These are phyloP conservation scores for Phytophthora fragariae DNA, from an alignment of 352 stramenopile genomes.

Conservation along the genomic window DNA sequence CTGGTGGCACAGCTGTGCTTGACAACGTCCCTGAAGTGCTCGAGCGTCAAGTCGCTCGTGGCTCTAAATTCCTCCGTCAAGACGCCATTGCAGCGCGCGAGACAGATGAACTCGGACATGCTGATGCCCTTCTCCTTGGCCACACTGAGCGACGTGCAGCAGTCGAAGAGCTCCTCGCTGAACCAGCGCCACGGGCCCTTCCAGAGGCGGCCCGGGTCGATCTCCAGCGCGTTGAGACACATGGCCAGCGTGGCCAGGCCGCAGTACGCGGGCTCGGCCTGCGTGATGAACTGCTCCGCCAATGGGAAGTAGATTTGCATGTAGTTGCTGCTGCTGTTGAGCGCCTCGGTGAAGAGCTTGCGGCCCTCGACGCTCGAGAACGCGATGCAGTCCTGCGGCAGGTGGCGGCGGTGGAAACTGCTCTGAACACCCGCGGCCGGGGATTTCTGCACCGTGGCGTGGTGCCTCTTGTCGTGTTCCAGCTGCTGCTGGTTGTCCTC, in stretches of 20 bases:
- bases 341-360: slow-evolving; percentile 82
- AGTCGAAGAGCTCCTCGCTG: slow-evolving; percentile 86
- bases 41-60: slow-evolving; percentile 59
- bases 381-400: slow-evolving; percentile 79
- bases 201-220: slow-evolving; percentile 80
- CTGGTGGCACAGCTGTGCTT: slow-evolving; percentile 74
- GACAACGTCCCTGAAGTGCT: slow-evolving; percentile 71
- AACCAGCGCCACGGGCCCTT: slow-evolving; percentile 87
- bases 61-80: slow-evolving; percentile 56
- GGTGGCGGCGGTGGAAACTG: slow-evolving; percentile 85
- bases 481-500: slow-evolving; percentile 20
- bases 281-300: slow-evolving; percentile 90
- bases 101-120: slow-evolving; percentile 72
- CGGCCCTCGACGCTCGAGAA: slow-evolving; percentile 85
- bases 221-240: slow-evolving; percentile 79
- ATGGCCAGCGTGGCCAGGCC: slow-evolving; percentile 87
- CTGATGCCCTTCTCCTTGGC: slow-evolving; percentile 81
- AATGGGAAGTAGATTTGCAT: slow-evolving; percentile 95
- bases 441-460: slow-evolving; percentile 14
- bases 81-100: slow-evolving; percentile 71
- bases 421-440: slow-evolving; percentile 32
- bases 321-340: slow-evolving; percentile 61
- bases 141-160: slow-evolving; percentile 75
- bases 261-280: slow-evolving; percentile 94
- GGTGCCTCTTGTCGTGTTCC: background rate